phyloP scores from a whole-genome alignment of 176 grass and related monocot species.

The Zizania latifolia region DNA sequence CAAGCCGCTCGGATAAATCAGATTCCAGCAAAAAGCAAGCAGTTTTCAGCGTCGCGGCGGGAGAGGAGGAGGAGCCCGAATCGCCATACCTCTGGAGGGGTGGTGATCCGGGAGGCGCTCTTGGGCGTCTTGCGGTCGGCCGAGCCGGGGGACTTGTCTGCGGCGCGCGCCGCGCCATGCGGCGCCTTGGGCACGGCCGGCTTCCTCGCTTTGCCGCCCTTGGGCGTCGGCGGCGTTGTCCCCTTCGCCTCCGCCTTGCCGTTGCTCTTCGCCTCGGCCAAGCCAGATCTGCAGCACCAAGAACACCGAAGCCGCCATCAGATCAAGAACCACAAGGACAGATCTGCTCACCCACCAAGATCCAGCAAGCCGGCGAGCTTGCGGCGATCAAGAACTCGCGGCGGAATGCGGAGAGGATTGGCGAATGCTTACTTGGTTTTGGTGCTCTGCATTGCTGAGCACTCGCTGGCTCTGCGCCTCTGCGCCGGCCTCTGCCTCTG shows the following conservation, averaged over 20 bases:
- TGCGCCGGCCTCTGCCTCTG: neutral
- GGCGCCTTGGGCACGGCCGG: conserved; percentile 40
- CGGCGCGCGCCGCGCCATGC: conserved; percentile 20
- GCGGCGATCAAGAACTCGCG: neutral
- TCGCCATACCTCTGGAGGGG: conserved; percentile 34
- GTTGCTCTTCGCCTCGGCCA: conserved; percentile 40
- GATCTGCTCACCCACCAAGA: neutral
- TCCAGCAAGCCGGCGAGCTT: neutral
- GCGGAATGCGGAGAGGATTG: neutral
- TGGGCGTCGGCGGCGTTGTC: conserved; percentile 48
- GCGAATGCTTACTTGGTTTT: conserved; percentile 31
- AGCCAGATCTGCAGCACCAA: conserved; percentile 12
- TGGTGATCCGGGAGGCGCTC: conserved; percentile 31
- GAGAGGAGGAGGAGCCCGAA: neutral
- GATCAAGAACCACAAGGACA: neutral
- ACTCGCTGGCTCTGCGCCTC: neutral
- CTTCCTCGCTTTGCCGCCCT: conserved; percentile 34
- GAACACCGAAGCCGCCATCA: neutral
- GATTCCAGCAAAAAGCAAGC: conserved; percentile 12
- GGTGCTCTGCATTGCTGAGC: conserved; percentile 37
- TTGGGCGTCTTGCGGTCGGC: conserved; percentile 52
- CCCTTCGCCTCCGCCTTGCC: conserved; percentile 33
- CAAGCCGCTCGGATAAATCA: neutral
- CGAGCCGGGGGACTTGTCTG: conserved; percentile 45
- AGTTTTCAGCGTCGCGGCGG: neutral